Percentiles rank a stretch among this genome's conserved stretches.
phyloP scores from a whole-genome alignment of 2,329 filamentous ascomycete species.

The Cryphonectria japonica region DNA sequence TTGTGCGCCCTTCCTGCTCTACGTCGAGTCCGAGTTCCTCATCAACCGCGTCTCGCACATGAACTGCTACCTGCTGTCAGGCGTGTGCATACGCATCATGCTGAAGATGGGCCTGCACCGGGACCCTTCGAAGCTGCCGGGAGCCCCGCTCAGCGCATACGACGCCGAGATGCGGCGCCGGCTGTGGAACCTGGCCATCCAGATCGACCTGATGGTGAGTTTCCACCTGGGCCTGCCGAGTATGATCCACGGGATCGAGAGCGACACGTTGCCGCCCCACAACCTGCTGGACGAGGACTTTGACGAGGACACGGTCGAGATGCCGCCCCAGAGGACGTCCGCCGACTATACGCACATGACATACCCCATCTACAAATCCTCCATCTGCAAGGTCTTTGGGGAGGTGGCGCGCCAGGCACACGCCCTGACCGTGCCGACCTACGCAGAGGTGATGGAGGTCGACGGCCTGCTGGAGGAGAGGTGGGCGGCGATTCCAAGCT shows the following conservation, averaged over 20 bases:
- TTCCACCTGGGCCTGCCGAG: slow-evolving; percentile 69
- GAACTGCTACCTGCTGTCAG: slow-evolving; percentile 57
- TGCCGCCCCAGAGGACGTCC: slow-evolving; percentile 61
- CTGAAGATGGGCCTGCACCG: slow-evolving; percentile 63
- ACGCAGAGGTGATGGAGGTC: slow-evolving; percentile 53
- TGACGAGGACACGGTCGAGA: slow-evolving; percentile 53
- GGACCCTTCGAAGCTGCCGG: slow-evolving; percentile 55
- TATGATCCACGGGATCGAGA: slow-evolving; percentile 64
- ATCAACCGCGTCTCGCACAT: slow-evolving; percentile 55
- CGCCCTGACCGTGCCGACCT: slow-evolving; percentile 50
- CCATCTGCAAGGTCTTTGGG: slow-evolving; percentile 52
- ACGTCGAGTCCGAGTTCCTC: slow-evolving; percentile 58
- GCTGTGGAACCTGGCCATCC: slow-evolving; percentile 57
- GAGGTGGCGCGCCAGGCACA: slow-evolving; percentile 56
- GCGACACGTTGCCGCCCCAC: slow-evolving; percentile 62
- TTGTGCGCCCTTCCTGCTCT: slow-evolving; percentile 55
- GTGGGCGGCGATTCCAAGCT: slow-evolving; percentile 50
- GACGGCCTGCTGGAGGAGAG: slow-evolving; percentile 50
- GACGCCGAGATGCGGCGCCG: slow-evolving; percentile 59
- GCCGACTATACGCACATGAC: slow-evolving; percentile 63
- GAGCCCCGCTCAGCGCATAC: slow-evolving; percentile 48
- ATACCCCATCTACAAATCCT: slow-evolving; percentile 57
- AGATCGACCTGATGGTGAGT: slow-evolving; percentile 66
- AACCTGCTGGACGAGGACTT: slow-evolving; percentile 71
- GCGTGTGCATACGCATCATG: slow-evolving; percentile 56